Percentiles rank a stretch among this genome's conserved stretches.
These are phyloP conservation scores for Vaccinium corymbosum DNA, from an alignment of 148 eudicot genomes.

Conservation along the genomic window DNA sequence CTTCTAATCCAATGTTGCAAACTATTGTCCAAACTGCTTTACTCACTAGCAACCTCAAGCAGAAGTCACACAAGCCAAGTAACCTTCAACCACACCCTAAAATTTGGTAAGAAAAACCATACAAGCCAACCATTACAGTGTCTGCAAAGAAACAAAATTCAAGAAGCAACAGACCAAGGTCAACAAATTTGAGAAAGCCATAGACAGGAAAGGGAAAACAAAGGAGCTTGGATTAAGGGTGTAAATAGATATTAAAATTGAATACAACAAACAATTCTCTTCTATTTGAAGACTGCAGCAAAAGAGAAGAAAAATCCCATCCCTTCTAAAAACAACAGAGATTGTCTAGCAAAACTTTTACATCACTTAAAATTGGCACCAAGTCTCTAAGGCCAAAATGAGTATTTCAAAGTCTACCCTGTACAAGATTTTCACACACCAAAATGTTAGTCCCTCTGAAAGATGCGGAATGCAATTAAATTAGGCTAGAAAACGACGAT, in stretches of 20 bases:
- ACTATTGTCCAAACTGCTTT: not conserved
- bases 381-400: conserved; percentile 18
- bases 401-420: conserved; percentile 23
- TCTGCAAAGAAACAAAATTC: not conserved
- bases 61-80: conserved; percentile 21
- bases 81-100: conserved; percentile 14
- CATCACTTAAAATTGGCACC: conserved; percentile 4
- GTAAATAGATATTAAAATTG: not conserved
- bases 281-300: not conserved
- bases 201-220: not conserved
- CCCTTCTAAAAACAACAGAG: conserved; percentile 12
- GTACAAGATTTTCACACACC: conserved; percentile 21
- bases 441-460: conserved; percentile 6
- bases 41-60: not conserved
- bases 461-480: conserved; percentile 12
- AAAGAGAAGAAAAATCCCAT: not conserved
- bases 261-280: conserved; percentile 8
- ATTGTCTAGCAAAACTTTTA: conserved; percentile 11
- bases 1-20: not conserved
- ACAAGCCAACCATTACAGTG: not conserved
- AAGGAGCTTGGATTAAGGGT: not conserved
- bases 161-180: not conserved
- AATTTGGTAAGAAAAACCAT: not conserved
- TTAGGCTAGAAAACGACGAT: conserved; percentile 72
- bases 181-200: not conserved